Evolutionary conservation across 805 yeast species (phyloP), one percentile per base, ranked within the genome.

Genomic region (Maudiozyma saulgeensis): DNA sequence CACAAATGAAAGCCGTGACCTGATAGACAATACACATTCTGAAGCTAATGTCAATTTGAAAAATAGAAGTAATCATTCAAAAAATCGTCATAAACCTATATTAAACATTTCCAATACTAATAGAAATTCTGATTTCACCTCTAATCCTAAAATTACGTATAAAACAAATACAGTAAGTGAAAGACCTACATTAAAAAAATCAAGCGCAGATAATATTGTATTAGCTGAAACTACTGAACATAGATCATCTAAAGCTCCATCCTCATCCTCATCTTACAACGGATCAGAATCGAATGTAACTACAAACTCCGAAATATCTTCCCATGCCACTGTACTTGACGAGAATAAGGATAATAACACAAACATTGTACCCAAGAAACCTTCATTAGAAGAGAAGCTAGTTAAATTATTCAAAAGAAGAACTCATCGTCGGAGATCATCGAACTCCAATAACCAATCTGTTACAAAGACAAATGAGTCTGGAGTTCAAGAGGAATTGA

Each of bases 51-150:
- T 15, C 3, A 34, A 42, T 16, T n/a, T 31, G 3, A 44, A 37
- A 25, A 55, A 50, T 19, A 55, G 56, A 46, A 53, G 56, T 8
- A 68, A 68, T 47, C 72, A 68, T 49, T 57, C 71, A 3, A 62
- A 70, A 48, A 67, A 68, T 49, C 63, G 72, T 51, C 72, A 69
- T 47, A 46, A 50, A 16, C 64, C 64, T 32, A 53, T 61, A 12
- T 47, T 55, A n/a, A 45, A 21, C 16, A 16, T 44, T 18, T 7
- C 31, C 11, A 42, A 25, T n/a, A 21, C 41, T 13, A 39, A 35
- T 8, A 4, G 38, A 15, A 35, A 23, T 23, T 9, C 25, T 21
- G 42, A 15, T 12, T 23, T 39, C n/a, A 39, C 18, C 40, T 15
- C 40, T 5, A 13, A 16, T 13, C 4, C 41, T n/a, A 35, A 4